These are phyloP conservation scores for Strombidium stylifer DNA, from an alignment of 73 alveolate genomes.

Conservation along the genomic window DNA sequence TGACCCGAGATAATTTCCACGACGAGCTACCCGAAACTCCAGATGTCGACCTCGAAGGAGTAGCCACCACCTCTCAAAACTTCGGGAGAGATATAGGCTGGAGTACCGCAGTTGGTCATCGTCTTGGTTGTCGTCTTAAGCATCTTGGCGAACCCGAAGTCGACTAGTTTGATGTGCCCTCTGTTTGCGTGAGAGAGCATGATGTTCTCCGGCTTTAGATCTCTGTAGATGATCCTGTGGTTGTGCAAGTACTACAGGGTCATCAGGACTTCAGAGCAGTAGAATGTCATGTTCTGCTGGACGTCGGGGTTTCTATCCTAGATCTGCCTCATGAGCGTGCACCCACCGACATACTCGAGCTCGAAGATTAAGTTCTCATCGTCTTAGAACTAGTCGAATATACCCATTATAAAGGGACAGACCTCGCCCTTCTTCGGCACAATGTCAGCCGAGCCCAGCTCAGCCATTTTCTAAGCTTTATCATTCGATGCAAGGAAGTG, in stretches of 20 bases:
- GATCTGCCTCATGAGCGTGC: too few species aligned
- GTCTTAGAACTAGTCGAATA: too few species aligned
- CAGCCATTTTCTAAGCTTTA: too few species aligned
- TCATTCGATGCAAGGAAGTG: too few species aligned
- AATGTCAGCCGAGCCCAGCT: too few species aligned
- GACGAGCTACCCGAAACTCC: conserved; percentile 56
- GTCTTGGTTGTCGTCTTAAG: conserved; percentile 38
- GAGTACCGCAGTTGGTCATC: conserved; percentile 57
- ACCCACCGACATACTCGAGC: too few species aligned
- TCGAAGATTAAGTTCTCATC: too few species aligned
- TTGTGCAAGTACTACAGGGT: conserved; percentile 58
- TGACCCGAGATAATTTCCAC: conserved; percentile 38
- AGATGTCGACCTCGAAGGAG: conserved; percentile 58
- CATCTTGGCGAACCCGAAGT: conserved; percentile 68
- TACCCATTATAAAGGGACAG: too few species aligned
- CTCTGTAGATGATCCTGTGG: conserved; percentile 47
- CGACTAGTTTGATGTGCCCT: conserved; percentile 44
- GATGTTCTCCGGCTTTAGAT: conserved; percentile 68
- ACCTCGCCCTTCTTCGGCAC: too few species aligned
- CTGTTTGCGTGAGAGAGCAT: conserved; percentile 52
- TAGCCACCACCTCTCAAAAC: conserved; percentile 53
- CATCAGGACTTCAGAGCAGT: conserved; percentile 46
- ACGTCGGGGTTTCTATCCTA: too few species aligned
- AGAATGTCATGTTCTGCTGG: conserved; percentile 54
- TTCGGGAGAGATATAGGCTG: conserved; percentile 72